Conservation (phyloP, 345 rosid genomes). For the Conringia planisiliqua region DNA sequence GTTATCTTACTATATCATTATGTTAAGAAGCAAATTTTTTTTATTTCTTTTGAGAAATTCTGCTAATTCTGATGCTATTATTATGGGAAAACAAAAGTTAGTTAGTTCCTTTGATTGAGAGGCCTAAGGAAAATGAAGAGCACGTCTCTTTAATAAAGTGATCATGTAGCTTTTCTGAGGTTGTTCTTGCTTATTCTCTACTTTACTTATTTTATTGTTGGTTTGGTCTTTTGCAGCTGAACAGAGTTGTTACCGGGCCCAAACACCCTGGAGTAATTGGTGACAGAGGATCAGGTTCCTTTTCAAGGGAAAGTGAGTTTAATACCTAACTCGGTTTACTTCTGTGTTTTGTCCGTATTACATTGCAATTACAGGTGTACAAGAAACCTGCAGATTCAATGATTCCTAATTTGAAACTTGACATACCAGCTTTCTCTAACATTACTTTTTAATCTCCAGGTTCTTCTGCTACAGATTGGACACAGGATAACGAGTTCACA, state of each 20-base stretch:
- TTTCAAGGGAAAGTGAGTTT: slow-evolving; percentile 97
- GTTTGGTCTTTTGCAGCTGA: slow-evolving; percentile 51
- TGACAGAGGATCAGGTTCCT: slow-evolving; percentile 89
- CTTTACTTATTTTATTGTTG: background rate
- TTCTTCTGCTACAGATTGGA: slow-evolving; percentile 88
- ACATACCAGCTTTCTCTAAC: background rate
- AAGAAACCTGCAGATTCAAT: background rate
- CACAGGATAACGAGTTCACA: slow-evolving; percentile 70
- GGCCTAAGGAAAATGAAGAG: too few relatives aligned
- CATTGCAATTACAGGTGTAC: background rate
- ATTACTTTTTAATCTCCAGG: slow-evolving; percentile 46
- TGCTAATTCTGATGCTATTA: too few relatives aligned
- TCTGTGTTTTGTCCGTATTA: background rate
- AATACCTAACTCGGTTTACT: background rate
- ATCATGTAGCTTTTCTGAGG: background rate
- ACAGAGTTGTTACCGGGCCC: slow-evolving; percentile 91
- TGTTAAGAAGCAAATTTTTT: too few relatives aligned
- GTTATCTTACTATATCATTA: background rate
- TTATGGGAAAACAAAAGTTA: background rate
- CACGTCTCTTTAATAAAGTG: too few relatives aligned
- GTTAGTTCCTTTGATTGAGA: background rate
- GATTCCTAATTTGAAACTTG: background rate
- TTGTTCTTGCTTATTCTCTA: background rate
- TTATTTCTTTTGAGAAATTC: too few relatives aligned
- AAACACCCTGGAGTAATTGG: slow-evolving; percentile 92